Percentiles rank a stretch among this genome's conserved stretches.
These are phyloP conservation scores for Dryas alaskensis DNA, from an alignment of 306 rosid genomes.

Conservation along the genomic window DNA sequence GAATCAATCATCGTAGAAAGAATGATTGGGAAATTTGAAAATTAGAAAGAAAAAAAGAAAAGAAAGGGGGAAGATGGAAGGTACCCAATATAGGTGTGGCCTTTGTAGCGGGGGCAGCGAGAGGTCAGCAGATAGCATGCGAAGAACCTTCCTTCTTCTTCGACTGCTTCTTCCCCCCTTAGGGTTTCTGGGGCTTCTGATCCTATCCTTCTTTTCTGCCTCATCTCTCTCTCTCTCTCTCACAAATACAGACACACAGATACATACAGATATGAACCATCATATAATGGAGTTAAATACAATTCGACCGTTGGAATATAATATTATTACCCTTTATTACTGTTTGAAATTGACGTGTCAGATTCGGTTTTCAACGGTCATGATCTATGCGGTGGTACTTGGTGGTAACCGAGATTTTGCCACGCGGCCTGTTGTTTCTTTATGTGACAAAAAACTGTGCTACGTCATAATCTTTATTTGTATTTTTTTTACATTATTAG, in stretches of 20 bases:
- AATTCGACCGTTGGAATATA: slow-evolving; percentile 72
- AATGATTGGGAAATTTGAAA: not conserved
- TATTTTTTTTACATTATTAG: not conserved
- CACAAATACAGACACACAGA: not conserved
- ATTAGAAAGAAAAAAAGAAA: not conserved
- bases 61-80: not conserved
- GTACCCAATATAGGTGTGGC: slow-evolving; percentile 91
- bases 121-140: slow-evolving; percentile 82
- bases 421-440: not conserved
- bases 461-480: not conserved
- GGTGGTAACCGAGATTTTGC: not conserved
- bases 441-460: not conserved
- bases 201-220: slow-evolving; percentile 44
- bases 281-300: not conserved
- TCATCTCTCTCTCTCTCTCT: slow-evolving; percentile 35
- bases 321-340: not conserved
- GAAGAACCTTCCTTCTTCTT: slow-evolving; percentile 52
- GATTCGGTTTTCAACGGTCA: not conserved
- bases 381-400: not conserved
- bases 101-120: slow-evolving; percentile 79
- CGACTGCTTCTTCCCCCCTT: slow-evolving; percentile 17
- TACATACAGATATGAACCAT: not conserved
- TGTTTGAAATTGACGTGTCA: not conserved
- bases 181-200: slow-evolving; percentile 38
- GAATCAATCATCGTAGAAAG: not conserved